Base-by-base conservation (phyloP, 2,329 filamentous ascomycete genomes). In the Leptographium lundbergii region DNA sequence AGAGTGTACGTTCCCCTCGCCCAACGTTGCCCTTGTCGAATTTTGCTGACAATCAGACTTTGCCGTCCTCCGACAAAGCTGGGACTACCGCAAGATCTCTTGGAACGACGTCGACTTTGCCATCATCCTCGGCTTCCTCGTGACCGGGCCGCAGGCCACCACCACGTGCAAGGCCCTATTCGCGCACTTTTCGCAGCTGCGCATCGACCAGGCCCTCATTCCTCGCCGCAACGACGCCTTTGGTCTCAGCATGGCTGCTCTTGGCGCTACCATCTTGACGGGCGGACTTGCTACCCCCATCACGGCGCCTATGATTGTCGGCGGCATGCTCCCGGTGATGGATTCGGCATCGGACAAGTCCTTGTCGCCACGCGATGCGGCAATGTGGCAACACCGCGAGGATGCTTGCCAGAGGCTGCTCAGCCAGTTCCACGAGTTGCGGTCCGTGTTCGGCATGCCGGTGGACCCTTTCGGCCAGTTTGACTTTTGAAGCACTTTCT, bases 31-130 rank as follows among this genome's bases (percentile, higher is more conserved):
- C 19, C 2, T 13, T 13, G 13, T 2, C 34, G 36, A 3, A 1
- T 50, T 24, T 17, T 27, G 10, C 47, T 50, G 13, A 54, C 27
- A 19, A 14, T 17, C 51, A 54, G 51, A 54, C 51, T 54, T 54
- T 54, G 14, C 51, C 9, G 27, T 34, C 2, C 51, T 54, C 17
- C 29, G 29, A 6, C 51, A 54, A 36, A 19, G 36, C 29, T 54
- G 51, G 51, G 51, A 54, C 51, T 54, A 54, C 29, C 27, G 29
- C 17, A 54, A 54, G 19, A 54, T 54, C 19, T 54, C 29, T 19
- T 54, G 51, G 51, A 54, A 54, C 51, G 51, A 45, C 19, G 42
- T 45, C 42, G 42, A 45, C 54, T 42, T 55, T 55, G 54, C 54
- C 54, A 45, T 45, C 24, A 42, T 55, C 36, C 36, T 45, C 24